Evolutionary conservation across 2,329 filamentous ascomycete genomes (phyloP).

Genomic region (Drechslerella coelobrocha): DNA sequence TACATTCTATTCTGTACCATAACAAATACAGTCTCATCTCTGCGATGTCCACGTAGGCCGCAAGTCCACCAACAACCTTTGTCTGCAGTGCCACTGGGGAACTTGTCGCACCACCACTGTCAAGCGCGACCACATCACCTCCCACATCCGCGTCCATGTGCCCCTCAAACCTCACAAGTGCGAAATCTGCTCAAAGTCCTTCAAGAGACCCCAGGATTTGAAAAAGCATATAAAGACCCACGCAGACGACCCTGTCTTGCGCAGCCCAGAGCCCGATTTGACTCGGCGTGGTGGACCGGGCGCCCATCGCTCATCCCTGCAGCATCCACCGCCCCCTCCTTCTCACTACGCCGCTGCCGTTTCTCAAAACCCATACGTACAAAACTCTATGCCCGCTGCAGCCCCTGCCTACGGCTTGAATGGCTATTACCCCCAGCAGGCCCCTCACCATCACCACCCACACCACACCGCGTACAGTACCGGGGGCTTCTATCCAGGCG

Average conservation of each 20-base stretch:
- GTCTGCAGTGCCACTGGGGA: slow-evolving; percentile 96
- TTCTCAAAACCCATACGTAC: slow-evolving; percentile 35
- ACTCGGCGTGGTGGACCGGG: slow-evolving; percentile 55
- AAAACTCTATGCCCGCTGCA: slow-evolving; percentile 17
- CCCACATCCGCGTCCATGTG: slow-evolving; percentile 98
- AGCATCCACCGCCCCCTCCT: slow-evolving; percentile 42
- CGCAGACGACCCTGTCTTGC: slow-evolving; percentile 54
- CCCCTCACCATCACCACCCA: slow-evolving; percentile 11
- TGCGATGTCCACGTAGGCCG: slow-evolving; percentile 97
- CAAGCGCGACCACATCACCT: slow-evolving; percentile 99
- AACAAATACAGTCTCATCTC: slow-evolving; percentile 91
- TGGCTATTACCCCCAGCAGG: slow-evolving; percentile 37
- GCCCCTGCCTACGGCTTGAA: slow-evolving; percentile 42
- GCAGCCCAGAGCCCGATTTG: slow-evolving; percentile 68
- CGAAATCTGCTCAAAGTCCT: slow-evolving; percentile 97
- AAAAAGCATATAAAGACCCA: slow-evolving; percentile 92
- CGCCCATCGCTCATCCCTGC: slow-evolving; percentile 23
- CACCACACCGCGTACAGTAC: not conserved
- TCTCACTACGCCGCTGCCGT: slow-evolving; percentile 47
- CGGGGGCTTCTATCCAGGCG: slow-evolving; percentile 65
- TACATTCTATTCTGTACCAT: slow-evolving; percentile 44
- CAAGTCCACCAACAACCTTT: slow-evolving; percentile 99
- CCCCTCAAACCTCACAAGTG: slow-evolving; percentile 99
- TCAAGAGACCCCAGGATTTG: slow-evolving; percentile 97
- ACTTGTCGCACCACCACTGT: slow-evolving; percentile 94